A percentile compares a stretch with the other conserved stretches of the same genome.
Conservation (phyloP, 352 stramenopile genomes). For the Pythium utonaiense region DNA sequence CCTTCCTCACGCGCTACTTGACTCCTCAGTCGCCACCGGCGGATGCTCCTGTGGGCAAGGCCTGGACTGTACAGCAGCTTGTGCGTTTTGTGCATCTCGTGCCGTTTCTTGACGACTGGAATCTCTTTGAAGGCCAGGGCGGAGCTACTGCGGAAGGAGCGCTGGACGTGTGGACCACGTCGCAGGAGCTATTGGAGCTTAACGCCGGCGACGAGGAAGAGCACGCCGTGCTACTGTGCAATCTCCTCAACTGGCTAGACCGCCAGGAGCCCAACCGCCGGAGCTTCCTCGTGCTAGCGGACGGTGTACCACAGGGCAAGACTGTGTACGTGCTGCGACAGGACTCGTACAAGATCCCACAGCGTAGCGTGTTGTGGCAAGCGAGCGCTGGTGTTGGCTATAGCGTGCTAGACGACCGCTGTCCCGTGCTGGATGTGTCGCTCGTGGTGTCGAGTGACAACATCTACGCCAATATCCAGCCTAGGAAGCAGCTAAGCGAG, state of each 20-base stretch:
- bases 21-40: constrained; percentile 65
- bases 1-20: constrained; percentile 74
- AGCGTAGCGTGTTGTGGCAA: constrained; percentile 83
- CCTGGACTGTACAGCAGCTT: constrained; percentile 29
- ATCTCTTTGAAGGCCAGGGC: constrained; percentile 45
- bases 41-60: neutral
- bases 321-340: constrained; percentile 83
- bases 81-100: constrained; percentile 91
- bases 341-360: constrained; percentile 47
- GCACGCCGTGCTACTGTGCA: constrained; percentile 90
- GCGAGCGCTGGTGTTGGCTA: constrained; percentile 82
- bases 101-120: constrained; percentile 90
- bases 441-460: constrained; percentile 89
- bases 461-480: constrained; percentile 88
- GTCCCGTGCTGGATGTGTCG: constrained; percentile 80
- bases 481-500: constrained; percentile 35
- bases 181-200: constrained; percentile 89
- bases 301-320: constrained; percentile 80
- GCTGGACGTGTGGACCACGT: constrained; percentile 87
- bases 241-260: constrained; percentile 89
- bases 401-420: constrained; percentile 66
- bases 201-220: constrained; percentile 88
- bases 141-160: constrained; percentile 29
- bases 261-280: constrained; percentile 28
- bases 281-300: constrained; percentile 88